Conservation (phyloP, 192 early-diverging fungal species). For the Diversispora eburnea region DNA sequence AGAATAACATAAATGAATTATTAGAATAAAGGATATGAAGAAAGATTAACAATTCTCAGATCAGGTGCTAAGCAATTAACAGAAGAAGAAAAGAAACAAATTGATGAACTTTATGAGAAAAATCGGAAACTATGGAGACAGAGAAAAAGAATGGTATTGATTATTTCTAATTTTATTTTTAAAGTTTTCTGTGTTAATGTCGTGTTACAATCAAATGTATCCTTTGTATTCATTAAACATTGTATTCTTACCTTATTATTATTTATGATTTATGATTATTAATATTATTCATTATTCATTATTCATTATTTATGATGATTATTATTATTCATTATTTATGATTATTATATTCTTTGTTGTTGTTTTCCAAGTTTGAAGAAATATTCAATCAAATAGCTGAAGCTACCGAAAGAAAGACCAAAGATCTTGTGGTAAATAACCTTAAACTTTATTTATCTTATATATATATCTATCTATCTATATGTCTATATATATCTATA, state of each 20-base stretch:
- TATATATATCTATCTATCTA: neutral
- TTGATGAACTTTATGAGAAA: conserved; percentile 35
- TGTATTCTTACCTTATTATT: neutral
- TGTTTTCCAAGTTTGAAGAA: neutral
- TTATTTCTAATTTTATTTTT: neutral
- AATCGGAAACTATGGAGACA: conserved; percentile 41
- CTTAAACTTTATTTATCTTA: neutral
- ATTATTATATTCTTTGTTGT: neutral
- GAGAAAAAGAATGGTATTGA: conserved; percentile 39
- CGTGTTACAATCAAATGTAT: neutral
- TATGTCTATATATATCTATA: too few species aligned
- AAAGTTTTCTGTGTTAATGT: neutral
- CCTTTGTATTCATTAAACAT: neutral
- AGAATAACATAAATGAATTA: neutral
- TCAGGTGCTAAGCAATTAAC: conserved; percentile 37
- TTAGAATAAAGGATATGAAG: conserved; percentile 42
- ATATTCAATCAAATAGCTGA: neutral
- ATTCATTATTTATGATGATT: neutral
- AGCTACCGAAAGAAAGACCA: conserved; percentile 1
- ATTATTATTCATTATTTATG: neutral
- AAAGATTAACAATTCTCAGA: conserved; percentile 32
- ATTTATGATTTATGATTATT: neutral
- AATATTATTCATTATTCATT: neutral
- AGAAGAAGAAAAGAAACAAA: conserved; percentile 36
- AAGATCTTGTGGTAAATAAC: neutral